Evolutionary conservation across 2,329 filamentous ascomycete genomes (phyloP), one percentile per base, ranked within the genome.

Genomic region (Leptosphaerulina australis): DNA sequence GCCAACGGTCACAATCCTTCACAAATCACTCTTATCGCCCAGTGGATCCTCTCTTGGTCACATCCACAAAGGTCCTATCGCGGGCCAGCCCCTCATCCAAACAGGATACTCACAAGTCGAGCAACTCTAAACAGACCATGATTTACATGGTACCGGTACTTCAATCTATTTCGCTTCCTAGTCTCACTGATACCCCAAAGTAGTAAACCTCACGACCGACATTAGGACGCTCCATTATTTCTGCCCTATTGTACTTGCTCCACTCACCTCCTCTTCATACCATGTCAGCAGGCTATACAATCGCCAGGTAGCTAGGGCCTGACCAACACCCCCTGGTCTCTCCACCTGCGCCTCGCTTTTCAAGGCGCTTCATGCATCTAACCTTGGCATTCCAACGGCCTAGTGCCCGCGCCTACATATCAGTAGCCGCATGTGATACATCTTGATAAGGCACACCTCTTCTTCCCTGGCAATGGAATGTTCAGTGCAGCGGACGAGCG

Each of bases 371-470:
- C 14, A 22, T 14, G 31, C 33, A 28, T 26, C 31, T 22, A 21
- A 21, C 20, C 38, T 21, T 38, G 29, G 17, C 20, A 9, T n/a
- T 3, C 21, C 43, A 26, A n/a, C 3, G 5, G 20, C 8, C 37
- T 51, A 51, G 48, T 41, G 22, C 15, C 48, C 41, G 48, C 36
- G 48, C 30, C 31, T 51, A 26, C 36, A 43, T 46, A 51, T 51
- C 41, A 31, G 43, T 26, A 18, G 43, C 6, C 20, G 48, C 48
- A 51, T 37, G 31, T 51, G 36, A 41, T 33, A 36, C 37, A 40
- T 30, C 15, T 25, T 24, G 46, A 50, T 50, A 37, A 48, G 29
- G 25, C 26, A 10, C 12, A 28, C 5, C 12, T 20, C 21, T 34
- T 17, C 22, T 40, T 44, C 34, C 33, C 22, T 15, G 10, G 17